A percentile compares a stretch with the other conserved stretches of the same genome.
Evolutionary conservation across 805 yeast genomes (phyloP).

Genomic region (Torulaspora quercuum): DNA sequence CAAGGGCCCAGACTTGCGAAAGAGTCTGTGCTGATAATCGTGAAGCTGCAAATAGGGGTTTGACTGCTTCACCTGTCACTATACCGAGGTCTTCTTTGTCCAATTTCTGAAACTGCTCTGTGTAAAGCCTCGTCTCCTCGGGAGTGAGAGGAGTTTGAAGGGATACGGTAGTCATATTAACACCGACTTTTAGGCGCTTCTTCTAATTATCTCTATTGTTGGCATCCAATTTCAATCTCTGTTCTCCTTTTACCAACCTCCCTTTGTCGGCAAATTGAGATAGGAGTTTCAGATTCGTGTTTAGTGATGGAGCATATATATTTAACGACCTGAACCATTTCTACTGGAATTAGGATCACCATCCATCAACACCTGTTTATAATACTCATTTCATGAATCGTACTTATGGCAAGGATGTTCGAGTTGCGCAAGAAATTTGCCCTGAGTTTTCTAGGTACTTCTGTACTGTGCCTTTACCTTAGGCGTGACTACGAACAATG

Average conservation of each 20-base stretch:
- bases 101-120: slow-evolving; percentile 71
- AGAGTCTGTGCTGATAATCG: slow-evolving; percentile 73
- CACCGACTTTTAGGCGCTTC: too few species aligned
- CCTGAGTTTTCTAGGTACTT: slow-evolving; percentile 14
- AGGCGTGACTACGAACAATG: slow-evolving; percentile 38
- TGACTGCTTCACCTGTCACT: slow-evolving; percentile 83
- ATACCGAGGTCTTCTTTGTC: slow-evolving; percentile 78
- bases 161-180: slow-evolving; percentile 27
- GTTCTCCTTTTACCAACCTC: not conserved
- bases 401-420: too few species aligned
- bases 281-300: too few species aligned
- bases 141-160: slow-evolving; percentile 47
- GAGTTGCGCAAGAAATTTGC: slow-evolving; percentile 21
- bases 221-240: too few species aligned
- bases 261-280: too few species aligned
- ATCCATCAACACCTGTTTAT: too few species aligned
- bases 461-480: slow-evolving; percentile 27
- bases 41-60: slow-evolving; percentile 78
- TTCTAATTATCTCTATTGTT: too few species aligned
- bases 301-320: too few species aligned
- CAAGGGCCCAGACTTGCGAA: slow-evolving; percentile 91
- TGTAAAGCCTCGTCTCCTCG: slow-evolving; percentile 73
- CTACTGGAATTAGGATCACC: too few species aligned
- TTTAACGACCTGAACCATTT: too few species aligned
- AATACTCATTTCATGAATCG: not conserved